Conservation (phyloP, 768 basidiomycete species). For the Antrodiella citrinella region DNA sequence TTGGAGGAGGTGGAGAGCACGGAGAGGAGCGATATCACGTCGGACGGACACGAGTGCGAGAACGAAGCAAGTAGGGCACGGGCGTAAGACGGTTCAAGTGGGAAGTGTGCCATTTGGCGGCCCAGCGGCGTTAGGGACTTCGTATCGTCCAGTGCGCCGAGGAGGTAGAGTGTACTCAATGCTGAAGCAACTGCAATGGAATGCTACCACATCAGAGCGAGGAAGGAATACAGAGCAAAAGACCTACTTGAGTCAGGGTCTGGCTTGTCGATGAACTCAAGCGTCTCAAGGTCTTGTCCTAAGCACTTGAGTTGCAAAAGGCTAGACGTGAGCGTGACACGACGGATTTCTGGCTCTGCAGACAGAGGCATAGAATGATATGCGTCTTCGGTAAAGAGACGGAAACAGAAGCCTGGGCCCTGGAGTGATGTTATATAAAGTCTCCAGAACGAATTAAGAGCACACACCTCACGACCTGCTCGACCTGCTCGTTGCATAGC, state of each 20-base stretch:
- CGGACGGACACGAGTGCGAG: conserved; percentile 60
- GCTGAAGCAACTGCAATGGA: conserved; percentile 46
- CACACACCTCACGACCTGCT: conserved; percentile 81
- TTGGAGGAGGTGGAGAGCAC: conserved; percentile 75
- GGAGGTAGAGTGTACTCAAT: conserved; percentile 64
- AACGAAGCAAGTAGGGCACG: conserved; percentile 75
- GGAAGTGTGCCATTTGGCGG: conserved; percentile 81
- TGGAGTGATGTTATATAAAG: too few species aligned
- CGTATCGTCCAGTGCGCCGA: conserved; percentile 68
- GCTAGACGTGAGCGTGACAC: conserved; percentile 77
- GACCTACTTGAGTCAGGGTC: conserved; percentile 66
- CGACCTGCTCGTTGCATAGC: conserved; percentile 94
- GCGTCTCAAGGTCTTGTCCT: conserved; percentile 67
- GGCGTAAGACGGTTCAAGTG: conserved; percentile 81
- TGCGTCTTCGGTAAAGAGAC: conserved; percentile 81
- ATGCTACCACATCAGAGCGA: not conserved
- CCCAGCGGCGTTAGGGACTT: conserved; percentile 67
- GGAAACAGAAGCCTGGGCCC: conserved; percentile 82
- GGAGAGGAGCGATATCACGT: conserved; percentile 81
- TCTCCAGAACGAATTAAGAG: not conserved
- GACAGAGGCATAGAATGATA: conserved; percentile 60
- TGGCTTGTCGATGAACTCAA: conserved; percentile 88
- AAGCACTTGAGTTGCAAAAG: conserved; percentile 83
- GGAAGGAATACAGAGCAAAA: conserved; percentile 1
- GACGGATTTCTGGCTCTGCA: conserved; percentile 83